Base-by-base conservation (phyloP, 176 grass and related monocot species). In the Juncus inflexus region DNA sequence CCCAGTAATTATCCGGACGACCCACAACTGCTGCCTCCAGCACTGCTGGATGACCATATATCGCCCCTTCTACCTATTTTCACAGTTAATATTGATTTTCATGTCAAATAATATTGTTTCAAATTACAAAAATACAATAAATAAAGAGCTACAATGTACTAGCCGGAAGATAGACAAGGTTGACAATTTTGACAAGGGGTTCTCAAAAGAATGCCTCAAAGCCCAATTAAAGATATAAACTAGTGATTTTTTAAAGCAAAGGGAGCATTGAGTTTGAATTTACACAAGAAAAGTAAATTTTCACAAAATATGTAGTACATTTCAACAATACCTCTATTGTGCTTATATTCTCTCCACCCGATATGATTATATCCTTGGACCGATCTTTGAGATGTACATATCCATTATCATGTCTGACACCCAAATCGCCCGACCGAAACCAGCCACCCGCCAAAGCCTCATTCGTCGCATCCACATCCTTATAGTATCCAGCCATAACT, bases 321-420 rank as follows among this genome's bases (percentile, higher is more conserved):
- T 53, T 12, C 9, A 6, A 5, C 4, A 67, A 51, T 69, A 69
- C 84, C 82, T 97, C 84, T 11, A 91, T 79, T 0, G 77, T 84
- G 79, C 92, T 97, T 55, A 97, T 91, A 50, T 97, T 97, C 87
- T 97, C 92, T 1, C 92, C 87, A 3, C 92, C 92, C 2, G 87
- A 91, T 60, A 96, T 91, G 56, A 96, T 79, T 28, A 96, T 79
- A 73, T 96, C 92, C 77, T 96, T 96, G 4, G 87, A 86, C 16
- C 92, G 54, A 62, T 96, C 92, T 35, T 73, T 76, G 9, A 96
- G 39, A 66, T 89, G 69, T 6, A 96, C 74, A 71, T 96, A 96
- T 40, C 92, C 92, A 62, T 96, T 84, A 3, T 13, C 36, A 9
- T 83, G 76, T 6, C 84, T 74, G n/a, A 96, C 84, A 10, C 73